phyloP scores from a whole-genome alignment of 1,284 basidiomycete genomes.

The Lignosus rhinocerotis region DNA sequence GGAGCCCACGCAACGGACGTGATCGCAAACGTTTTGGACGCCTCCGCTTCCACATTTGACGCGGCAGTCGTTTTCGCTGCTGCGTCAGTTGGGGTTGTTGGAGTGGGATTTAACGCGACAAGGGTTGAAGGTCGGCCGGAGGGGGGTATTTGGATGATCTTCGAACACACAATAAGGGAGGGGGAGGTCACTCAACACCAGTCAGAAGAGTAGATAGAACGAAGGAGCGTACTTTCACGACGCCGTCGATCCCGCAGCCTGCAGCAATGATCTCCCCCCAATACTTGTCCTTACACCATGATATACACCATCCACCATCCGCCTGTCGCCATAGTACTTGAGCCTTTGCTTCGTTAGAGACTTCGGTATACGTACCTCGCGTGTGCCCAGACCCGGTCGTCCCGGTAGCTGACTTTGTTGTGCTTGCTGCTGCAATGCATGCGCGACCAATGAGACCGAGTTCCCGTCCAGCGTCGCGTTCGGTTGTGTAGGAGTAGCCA shows the following conservation, averaged over 20 bases:
- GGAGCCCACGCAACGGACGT: conserved; percentile 90
- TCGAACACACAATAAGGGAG: neutral
- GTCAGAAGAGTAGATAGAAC: neutral
- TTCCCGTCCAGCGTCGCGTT: conserved; percentile 54
- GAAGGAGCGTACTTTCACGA: conserved; percentile 64
- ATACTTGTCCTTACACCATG: conserved; percentile 92
- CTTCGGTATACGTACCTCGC: conserved; percentile 43
- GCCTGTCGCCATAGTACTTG: conserved; percentile 38
- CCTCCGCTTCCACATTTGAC: conserved; percentile 30
- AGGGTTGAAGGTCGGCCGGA: conserved; percentile 44
- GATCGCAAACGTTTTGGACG: conserved; percentile 56
- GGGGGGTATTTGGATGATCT: conserved; percentile 62
- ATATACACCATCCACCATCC: conserved; percentile 88
- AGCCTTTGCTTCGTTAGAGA: neutral
- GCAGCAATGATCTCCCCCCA: conserved; percentile 89
- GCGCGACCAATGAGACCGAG: conserved; percentile 58
- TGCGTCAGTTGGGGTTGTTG: conserved; percentile 13
- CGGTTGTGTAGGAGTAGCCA: conserved; percentile 71
- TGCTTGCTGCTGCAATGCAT: conserved; percentile 60
- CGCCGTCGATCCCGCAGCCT: conserved; percentile 68
- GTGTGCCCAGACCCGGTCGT: conserved; percentile 58
- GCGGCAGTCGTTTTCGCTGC: neutral
- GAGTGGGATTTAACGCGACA: conserved; percentile 36
- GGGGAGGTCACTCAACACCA: neutral
- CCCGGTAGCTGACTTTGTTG: conserved; percentile 40